Evolutionary conservation across 208 protist genomes (phyloP), one percentile per base, ranked within the genome.

Genomic region (Angomonas deanei): DNA sequence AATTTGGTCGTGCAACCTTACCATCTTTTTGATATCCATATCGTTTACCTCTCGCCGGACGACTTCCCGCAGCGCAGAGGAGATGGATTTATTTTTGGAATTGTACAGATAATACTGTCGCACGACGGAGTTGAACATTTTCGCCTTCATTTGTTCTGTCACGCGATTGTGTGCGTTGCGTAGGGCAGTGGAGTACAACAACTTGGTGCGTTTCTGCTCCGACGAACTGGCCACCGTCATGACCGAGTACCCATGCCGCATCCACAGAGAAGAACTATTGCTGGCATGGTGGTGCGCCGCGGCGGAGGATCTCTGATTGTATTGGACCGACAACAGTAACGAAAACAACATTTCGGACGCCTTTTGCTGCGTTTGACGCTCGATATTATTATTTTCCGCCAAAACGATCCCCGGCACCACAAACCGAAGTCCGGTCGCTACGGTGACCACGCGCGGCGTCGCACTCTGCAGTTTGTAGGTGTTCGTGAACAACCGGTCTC

Each of bases 191-290:
- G 50, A 30, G 64, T 78, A 68, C n/a, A 75, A 24, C 31, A 82
- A 56, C 60, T 70, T 67, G 1, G 70, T 46, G 15, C 68, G 68
- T 64, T 78, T 70, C 64, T 78, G 71, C 49, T 74, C 68, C 48
- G 56, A 66, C 15, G 24, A 36, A 4, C 63, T 52, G 0, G 64
- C 64, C 0, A 82, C 31, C 6, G 75, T 46, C 1, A 75, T 38
- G 4, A 82, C 71, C 0, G 55, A 64, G 48, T 76, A 67, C 1
- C 52, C 3, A 3, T 26, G 36, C 15, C 52, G 62, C 6, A 78
- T 30, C 67, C 66, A 78, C 71, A 60, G 72, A 64, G 53, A 65
- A 60, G 56, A 52, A 31, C 26, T 39, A 1, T 0, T 32, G 0
- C 39, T 26, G 15, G 17, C 26, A 6, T 1, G 10, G 0, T 34